phyloP scores from a whole-genome alignment of 2,329 filamentous ascomycete genomes.

The Clathrospora elynae region DNA sequence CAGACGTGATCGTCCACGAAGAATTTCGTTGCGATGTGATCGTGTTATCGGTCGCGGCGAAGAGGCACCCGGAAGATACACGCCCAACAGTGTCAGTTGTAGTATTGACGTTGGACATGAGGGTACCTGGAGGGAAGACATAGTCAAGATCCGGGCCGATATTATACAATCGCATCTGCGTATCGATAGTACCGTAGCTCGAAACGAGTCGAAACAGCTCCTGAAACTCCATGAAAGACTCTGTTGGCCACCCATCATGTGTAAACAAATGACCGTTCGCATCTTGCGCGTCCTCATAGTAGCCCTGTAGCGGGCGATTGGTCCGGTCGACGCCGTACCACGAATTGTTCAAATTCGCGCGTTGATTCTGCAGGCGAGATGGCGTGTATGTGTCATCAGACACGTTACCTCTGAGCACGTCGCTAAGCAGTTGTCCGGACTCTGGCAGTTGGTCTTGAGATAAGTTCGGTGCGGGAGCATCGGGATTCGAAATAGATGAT shows the following conservation, averaged over 20 bases:
- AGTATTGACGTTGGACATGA: conserved; percentile 35
- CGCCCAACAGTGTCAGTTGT: conserved; percentile 47
- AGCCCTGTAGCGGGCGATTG: conserved; percentile 57
- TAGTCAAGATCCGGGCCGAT: conserved; percentile 55
- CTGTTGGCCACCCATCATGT: conserved; percentile 67
- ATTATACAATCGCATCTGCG: conserved; percentile 63
- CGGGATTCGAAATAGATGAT: conserved; percentile 42
- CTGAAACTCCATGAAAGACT: conserved; percentile 61
- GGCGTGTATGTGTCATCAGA: conserved; percentile 62
- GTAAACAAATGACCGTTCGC: conserved; percentile 52
- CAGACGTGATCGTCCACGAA: conserved; percentile 41
- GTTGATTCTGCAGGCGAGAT: conserved; percentile 54
- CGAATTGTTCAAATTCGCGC: conserved; percentile 61
- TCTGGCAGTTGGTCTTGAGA: conserved; percentile 53
- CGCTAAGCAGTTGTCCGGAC: conserved; percentile 52
- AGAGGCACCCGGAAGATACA: conserved; percentile 61
- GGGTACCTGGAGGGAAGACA: conserved; percentile 60
- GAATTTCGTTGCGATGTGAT: conserved; percentile 58
- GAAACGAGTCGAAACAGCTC: conserved; percentile 60
- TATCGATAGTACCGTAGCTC: conserved; percentile 62
- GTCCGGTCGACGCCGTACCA: conserved; percentile 57
- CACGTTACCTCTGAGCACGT: conserved; percentile 55
- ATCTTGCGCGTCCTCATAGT: conserved; percentile 55
- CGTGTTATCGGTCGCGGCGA: conserved; percentile 49
- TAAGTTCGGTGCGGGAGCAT: conserved; percentile 50